Percentiles rank a stretch among this genome's conserved stretches.
phyloP scores from a whole-genome alignment of 2,329 filamentous ascomycete genomes.

The Neonectria neomacrospora region DNA sequence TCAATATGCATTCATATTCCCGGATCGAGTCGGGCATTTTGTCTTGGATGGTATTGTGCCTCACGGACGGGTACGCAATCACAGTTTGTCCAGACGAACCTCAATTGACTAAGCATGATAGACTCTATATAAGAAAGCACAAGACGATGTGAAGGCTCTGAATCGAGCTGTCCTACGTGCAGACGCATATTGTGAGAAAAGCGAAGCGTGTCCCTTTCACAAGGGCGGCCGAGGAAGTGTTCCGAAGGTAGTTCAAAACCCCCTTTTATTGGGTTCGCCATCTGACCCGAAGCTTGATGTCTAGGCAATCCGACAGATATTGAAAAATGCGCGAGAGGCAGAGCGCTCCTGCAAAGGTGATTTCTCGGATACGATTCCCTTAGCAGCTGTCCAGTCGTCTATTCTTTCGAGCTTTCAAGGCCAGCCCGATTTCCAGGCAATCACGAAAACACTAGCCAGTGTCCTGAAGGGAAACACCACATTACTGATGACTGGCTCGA shows the following conservation, averaged over 20 bases:
- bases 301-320: background rate
- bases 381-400: background rate
- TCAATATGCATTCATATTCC: background rate
- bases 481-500: background rate
- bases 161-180: background rate
- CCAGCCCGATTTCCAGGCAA: background rate
- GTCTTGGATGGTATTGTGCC: background rate
- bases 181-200: background rate
- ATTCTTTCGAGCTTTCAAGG: background rate
- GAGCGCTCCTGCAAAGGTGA: background rate
- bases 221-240: background rate
- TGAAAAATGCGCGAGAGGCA: background rate
- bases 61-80: background rate
- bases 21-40: background rate
- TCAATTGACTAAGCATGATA: background rate
- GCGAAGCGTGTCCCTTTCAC: background rate
- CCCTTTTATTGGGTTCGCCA: background rate
- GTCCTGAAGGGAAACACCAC: background rate
- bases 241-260: background rate
- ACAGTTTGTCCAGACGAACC: background rate
- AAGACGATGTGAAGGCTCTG: background rate
- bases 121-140: background rate
- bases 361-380: background rate
- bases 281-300: background rate
- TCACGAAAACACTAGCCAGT: background rate